Percentiles rank a stretch among this genome's conserved stretches.
Evolutionary conservation across 2,329 filamentous ascomycete species (phyloP).

Genomic region (Bertia moriformis): DNA sequence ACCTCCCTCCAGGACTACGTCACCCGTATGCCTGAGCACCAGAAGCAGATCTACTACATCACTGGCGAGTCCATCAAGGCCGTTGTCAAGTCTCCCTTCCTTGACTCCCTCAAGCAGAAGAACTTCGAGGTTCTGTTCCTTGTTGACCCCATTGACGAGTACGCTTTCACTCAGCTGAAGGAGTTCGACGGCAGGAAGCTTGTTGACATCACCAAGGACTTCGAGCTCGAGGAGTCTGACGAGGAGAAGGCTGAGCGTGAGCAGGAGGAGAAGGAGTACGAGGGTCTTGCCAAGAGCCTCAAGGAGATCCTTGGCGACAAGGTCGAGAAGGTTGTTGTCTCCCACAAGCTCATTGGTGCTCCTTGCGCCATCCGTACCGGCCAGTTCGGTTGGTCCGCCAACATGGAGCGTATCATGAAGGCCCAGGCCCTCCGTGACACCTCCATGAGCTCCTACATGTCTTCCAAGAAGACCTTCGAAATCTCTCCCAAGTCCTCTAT

Average conservation of each 20-base stretch:
- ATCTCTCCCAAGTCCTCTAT: slow-evolving; percentile 98
- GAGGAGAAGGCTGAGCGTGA: slow-evolving; percentile 97
- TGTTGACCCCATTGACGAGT: slow-evolving; percentile 97
- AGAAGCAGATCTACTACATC: slow-evolving; percentile 99
- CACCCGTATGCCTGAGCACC: slow-evolving; percentile 98
- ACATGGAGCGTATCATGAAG: slow-evolving; percentile 99
- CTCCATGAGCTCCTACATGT: slow-evolving; percentile 99
- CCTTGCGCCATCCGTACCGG: slow-evolving; percentile 98
- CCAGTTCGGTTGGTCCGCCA: slow-evolving; percentile 99
- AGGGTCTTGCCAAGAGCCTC: slow-evolving; percentile 83
- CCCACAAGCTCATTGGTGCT: slow-evolving; percentile 85
- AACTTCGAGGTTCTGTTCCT: slow-evolving; percentile 99
- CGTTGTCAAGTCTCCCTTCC: slow-evolving; percentile 94
- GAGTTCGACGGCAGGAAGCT: slow-evolving; percentile 99
- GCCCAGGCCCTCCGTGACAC: slow-evolving; percentile 98
- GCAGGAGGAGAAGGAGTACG: slow-evolving; percentile 95
- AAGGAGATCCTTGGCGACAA: slow-evolving; percentile 99
- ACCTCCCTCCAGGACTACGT: slow-evolving; percentile 95
- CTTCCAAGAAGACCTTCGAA: slow-evolving; percentile 99
- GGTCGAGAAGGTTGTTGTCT: slow-evolving; percentile 99
- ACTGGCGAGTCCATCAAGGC: slow-evolving; percentile 99
- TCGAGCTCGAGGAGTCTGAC: slow-evolving; percentile 98
- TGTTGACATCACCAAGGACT: slow-evolving; percentile 99
- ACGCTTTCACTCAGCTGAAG: slow-evolving; percentile 99
- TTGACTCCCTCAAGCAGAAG: slow-evolving; percentile 97